A percentile compares a stretch with the other conserved stretches of the same genome.
Conservation (phyloP, 2,329 filamentous ascomycete species). For the Trichoderma sp. region DNA sequence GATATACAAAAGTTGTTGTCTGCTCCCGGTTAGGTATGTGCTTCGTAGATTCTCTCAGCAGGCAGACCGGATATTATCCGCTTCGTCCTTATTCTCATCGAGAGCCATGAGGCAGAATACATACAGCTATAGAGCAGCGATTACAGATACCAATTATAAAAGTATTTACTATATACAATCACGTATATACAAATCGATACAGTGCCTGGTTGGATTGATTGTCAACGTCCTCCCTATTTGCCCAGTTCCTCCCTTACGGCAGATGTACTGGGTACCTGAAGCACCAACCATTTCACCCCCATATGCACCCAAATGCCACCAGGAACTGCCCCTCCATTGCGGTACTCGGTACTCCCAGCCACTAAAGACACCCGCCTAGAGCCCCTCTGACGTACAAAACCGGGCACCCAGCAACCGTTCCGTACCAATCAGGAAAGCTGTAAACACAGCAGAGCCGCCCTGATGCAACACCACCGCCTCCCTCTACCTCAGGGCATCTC, state of each 20-base stretch:
- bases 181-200: background rate
- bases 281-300: background rate
- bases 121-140: background rate
- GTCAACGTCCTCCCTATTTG: background rate
- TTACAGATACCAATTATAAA: background rate
- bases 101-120: background rate
- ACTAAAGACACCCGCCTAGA: background rate
- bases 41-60: background rate
- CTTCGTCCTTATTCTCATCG: background rate
- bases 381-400: constrained; percentile 21
- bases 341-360: background rate
- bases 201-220: background rate
- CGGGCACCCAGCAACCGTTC: constrained; percentile 27
- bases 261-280: background rate
- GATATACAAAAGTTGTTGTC: background rate
- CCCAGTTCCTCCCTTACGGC: background rate
- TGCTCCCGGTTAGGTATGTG: background rate
- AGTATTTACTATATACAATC: background rate
- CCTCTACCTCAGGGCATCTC: constrained; percentile 5
- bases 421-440: constrained; percentile 30
- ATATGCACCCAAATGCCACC: background rate
- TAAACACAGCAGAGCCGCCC: constrained; percentile 28
- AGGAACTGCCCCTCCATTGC: background rate
- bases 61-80: background rate
- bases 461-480: constrained; percentile 16